These are phyloP conservation scores for Phragmites australis DNA, from an alignment of 176 grass and related monocot species.

Conservation along the genomic window DNA sequence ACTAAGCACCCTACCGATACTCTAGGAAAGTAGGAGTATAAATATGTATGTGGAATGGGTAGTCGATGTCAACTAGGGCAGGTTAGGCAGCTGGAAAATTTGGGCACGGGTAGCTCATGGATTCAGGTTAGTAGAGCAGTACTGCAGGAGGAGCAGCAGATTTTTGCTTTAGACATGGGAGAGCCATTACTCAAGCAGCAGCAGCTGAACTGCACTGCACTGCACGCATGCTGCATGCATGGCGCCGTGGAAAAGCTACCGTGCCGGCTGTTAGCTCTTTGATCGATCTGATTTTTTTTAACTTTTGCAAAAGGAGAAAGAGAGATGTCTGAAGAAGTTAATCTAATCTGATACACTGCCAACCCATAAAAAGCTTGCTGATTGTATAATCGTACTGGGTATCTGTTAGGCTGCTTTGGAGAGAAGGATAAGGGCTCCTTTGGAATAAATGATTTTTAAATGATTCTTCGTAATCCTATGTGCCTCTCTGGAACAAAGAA, in stretches of 20 bases:
- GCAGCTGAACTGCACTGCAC: slow-evolving; percentile 41
- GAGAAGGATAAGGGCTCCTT: no score
- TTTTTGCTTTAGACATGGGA: slow-evolving; percentile 44
- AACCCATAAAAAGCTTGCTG: slow-evolving; percentile 6
- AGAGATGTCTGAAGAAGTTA: neutral
- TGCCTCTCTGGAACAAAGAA: no score
- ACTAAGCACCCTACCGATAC: neutral
- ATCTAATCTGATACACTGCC: slow-evolving; percentile 21
- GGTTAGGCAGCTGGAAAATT: slow-evolving; percentile 28
- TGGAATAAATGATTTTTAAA: no score
- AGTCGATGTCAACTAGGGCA: slow-evolving; percentile 7
- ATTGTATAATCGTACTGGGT: slow-evolving; percentile 19
- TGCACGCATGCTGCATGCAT: slow-evolving; percentile 26
- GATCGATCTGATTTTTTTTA: slow-evolving; percentile 17
- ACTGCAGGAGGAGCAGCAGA: no score
- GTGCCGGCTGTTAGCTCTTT: neutral
- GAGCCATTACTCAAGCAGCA: slow-evolving; percentile 28
- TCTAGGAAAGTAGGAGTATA: neutral
- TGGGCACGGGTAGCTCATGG: slow-evolving; percentile 43
- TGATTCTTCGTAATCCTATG: no score
- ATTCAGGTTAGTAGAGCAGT: slow-evolving; percentile 5
- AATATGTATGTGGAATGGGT: neutral
- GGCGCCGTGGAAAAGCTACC: slow-evolving; percentile 6
- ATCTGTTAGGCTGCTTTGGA: slow-evolving; percentile 28
- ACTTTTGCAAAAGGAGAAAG: neutral